Percentiles rank a stretch among this genome's conserved stretches.
Evolutionary conservation across 768 basidiomycete genomes (phyloP).

Genomic region (Agrocybe pediades): DNA sequence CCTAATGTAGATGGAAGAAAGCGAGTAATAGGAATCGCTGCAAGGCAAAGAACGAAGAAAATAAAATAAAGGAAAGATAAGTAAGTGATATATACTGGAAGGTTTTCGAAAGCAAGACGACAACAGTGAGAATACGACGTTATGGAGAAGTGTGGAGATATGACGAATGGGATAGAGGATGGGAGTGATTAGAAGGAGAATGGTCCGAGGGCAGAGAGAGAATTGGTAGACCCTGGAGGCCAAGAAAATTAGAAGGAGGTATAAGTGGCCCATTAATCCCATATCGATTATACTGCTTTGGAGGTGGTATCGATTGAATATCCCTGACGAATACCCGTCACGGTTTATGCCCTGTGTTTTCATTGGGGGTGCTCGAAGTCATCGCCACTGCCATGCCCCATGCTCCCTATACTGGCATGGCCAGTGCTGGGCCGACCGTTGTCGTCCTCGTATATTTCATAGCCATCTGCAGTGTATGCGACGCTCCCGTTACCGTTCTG

Average conservation of each 20-base stretch:
- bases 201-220: background rate
- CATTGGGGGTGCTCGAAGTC: conserved; percentile 21
- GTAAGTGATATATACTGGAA: background rate
- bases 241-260: background rate
- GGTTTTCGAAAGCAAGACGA: conserved; percentile 10
- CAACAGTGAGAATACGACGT: conserved; percentile 14
- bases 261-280: background rate
- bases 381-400: conserved; percentile 18
- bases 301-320: background rate
- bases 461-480: conserved; percentile 29
- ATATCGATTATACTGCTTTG: background rate
- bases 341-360: conserved; percentile 5
- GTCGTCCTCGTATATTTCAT: conserved; percentile 42
- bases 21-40: background rate
- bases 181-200: background rate
- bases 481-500: conserved; percentile 21
- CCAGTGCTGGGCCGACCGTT: conserved; percentile 21
- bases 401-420: conserved; percentile 16
- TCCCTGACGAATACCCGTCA: background rate
- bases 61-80: conserved; percentile 2
- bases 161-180: background rate
- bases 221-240: background rate
- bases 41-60: background rate
- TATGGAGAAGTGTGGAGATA: conserved; percentile 9
- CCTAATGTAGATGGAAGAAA: too few species aligned